Evolutionary conservation across 2,329 filamentous ascomycete species (phyloP), one percentile per base, ranked within the genome.

Genomic region (Remersonia thermophila): DNA sequence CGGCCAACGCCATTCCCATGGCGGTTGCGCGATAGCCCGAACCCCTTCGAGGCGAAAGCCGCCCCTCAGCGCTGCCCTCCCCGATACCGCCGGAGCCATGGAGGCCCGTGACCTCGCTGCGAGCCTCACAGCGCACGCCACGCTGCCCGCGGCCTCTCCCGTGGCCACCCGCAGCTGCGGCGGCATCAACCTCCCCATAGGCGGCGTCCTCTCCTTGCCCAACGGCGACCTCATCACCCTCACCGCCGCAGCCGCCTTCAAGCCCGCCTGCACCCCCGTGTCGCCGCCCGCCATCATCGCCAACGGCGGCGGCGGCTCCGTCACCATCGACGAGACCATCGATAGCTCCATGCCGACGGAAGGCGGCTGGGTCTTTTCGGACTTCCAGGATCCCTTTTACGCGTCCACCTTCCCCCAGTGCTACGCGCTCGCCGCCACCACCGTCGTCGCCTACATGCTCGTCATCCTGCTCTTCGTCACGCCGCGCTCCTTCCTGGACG

Each of bases 391-490:
- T 51, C 86, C 86, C 7, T 98, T 98, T 59, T 94, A 93, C 59
- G 81, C 87, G 37, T 94, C 87, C 27, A 86, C 84, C 14, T 89
- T 91, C 30, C 89, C 91, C 11, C 86, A 93, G 58, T 81, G 83
- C 51, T 98, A 95, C 54, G 87, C 87, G 31, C 81, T 96, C 36
- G 86, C 86, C 38, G 83, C 86, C 12, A 85, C 85, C 13, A 96
- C 87, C 1, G 81, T 94, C 37, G 80, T 93, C 33, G 81, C 86
- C 33, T 96, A 93, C 61, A 81, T 93, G 55, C 74, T 96, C 32
- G 80, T 95, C 48, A 83, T 94, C 44, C 93, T 95, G 72, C 76
- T 96, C 27, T 75, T 94, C 53, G 86, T 95, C 50, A 93, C 86
- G 1, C 89, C 89, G n/a, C 77, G 89, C 35, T 94, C 91, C 3